A percentile compares a stretch with the other conserved stretches of the same genome.
phyloP scores from a whole-genome alignment of 106 monocot genomes.

The Iris macrosiphon region DNA sequence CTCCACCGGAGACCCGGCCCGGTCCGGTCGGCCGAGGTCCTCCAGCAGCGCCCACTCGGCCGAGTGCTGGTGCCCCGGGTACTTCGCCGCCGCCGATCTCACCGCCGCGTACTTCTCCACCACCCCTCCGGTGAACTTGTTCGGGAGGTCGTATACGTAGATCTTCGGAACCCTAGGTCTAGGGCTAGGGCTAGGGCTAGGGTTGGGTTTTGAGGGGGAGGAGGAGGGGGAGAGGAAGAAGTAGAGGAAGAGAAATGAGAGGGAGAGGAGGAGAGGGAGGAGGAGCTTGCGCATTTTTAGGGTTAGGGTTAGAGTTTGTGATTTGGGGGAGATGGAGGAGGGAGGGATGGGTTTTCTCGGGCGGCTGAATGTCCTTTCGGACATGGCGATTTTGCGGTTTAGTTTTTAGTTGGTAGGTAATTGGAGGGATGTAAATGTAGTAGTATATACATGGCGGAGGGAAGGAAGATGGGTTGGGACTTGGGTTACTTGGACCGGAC shows the following conservation, averaged over 20 bases:
- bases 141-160: constrained; percentile 80
- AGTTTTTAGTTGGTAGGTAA: too few species aligned
- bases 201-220: constrained; percentile 2
- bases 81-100: constrained; percentile 32
- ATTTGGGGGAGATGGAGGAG: not conserved
- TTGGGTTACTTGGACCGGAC: too few species aligned
- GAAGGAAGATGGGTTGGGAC: too few species aligned
- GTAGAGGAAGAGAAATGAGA: not conserved
- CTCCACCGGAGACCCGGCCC: constrained; percentile 24
- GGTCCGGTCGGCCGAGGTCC: constrained; percentile 31
- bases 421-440: too few species aligned
- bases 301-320: not conserved
- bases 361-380: too few species aligned
- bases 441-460: too few species aligned
- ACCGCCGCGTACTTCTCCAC: constrained; percentile 64
- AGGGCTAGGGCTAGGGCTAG: too few species aligned
- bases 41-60: constrained; percentile 82
- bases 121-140: constrained; percentile 72
- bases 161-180: constrained; percentile 32
- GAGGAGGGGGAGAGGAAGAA: too few species aligned
- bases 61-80: constrained; percentile 95
- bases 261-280: not conserved
- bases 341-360: not conserved
- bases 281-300: not conserved
- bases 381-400: too few species aligned